phyloP scores from a whole-genome alignment of 805 yeast species.

The Spathaspora sp. region DNA sequence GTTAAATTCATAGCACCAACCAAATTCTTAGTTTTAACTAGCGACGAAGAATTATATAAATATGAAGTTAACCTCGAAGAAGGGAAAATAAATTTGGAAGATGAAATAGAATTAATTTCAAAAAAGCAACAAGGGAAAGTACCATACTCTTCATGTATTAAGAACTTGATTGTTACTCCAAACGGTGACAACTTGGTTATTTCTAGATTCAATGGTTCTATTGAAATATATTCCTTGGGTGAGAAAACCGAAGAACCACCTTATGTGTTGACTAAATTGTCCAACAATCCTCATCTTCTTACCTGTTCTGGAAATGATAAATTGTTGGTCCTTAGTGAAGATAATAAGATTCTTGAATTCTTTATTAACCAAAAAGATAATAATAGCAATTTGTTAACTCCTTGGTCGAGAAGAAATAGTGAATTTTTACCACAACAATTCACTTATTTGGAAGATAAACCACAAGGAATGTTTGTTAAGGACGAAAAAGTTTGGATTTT shows the following conservation, averaged over 20 bases:
- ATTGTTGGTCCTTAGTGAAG: conserved; percentile 65
- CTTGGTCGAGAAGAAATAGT: conserved; percentile 78
- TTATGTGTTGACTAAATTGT: conserved; percentile 53
- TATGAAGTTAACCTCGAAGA: conserved; percentile 35
- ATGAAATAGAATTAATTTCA: conserved; percentile 34
- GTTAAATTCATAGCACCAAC: conserved; percentile 44
- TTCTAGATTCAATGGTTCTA: conserved; percentile 61
- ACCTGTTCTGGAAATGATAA: conserved; percentile 50
- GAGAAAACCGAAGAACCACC: conserved; percentile 19
- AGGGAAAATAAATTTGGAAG: conserved; percentile 33
- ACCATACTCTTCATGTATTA: conserved; percentile 43
- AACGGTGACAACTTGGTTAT: conserved; percentile 48
- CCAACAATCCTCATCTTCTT: conserved; percentile 58
- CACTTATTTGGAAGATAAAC: conserved; percentile 54
- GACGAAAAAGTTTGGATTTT: conserved; percentile 69
- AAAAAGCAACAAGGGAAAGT: conserved; percentile 33
- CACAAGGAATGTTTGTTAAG: conserved; percentile 66
- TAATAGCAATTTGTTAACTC: conserved; percentile 44
- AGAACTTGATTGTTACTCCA: conserved; percentile 47
- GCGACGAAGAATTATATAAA: conserved; percentile 57
- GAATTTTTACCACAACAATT: conserved; percentile 71
- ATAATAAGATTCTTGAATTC: conserved; percentile 73
- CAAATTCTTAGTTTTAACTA: conserved; percentile 49
- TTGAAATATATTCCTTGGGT: conserved; percentile 46
- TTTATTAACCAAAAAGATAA: conserved; percentile 23